phyloP scores from a whole-genome alignment of 495 filamentous ascomycete species.

The Neurospora sp. region DNA sequence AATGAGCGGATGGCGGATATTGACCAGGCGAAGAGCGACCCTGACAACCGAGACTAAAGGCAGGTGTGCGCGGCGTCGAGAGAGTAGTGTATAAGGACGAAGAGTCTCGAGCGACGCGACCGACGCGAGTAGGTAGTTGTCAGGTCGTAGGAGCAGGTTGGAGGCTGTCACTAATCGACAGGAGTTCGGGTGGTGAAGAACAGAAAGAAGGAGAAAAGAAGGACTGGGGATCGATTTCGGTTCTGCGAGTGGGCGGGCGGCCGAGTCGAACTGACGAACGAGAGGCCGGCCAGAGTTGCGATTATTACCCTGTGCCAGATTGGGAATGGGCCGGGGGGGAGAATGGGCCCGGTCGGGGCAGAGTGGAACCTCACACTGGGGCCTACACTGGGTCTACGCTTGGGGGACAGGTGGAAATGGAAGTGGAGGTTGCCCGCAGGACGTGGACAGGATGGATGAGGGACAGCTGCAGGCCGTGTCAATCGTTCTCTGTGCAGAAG shows the following conservation, averaged over 20 bases:
- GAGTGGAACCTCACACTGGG: not conserved
- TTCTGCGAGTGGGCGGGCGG: slow-evolving; percentile 5
- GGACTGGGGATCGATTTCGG: slow-evolving; percentile 1
- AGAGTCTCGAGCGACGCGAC: not conserved
- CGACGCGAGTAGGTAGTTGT: not conserved
- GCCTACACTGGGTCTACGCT: not conserved
- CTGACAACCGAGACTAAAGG: not conserved
- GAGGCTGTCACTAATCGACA: not conserved
- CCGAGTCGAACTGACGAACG: slow-evolving; percentile 7
- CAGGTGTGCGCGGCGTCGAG: not conserved
- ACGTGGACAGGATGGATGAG: not conserved
- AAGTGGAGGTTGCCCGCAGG: not conserved
- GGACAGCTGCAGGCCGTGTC: not conserved
- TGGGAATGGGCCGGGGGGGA: slow-evolving; percentile 5
- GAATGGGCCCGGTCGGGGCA: slow-evolving; percentile 1
- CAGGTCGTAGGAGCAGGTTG: not conserved
- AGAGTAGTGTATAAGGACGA: not conserved
- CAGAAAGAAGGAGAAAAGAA: slow-evolving; percentile 3
- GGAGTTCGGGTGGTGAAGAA: not conserved
- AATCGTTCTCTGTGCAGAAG: not conserved
- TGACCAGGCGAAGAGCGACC: not conserved
- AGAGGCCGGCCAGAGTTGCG: slow-evolving; percentile 20
- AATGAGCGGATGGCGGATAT: not conserved
- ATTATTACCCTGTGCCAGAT: slow-evolving; percentile 18
- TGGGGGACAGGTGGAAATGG: not conserved